Evolutionary conservation across 148 eudicot genomes (phyloP).

Genomic region (Diospyros lotus): DNA sequence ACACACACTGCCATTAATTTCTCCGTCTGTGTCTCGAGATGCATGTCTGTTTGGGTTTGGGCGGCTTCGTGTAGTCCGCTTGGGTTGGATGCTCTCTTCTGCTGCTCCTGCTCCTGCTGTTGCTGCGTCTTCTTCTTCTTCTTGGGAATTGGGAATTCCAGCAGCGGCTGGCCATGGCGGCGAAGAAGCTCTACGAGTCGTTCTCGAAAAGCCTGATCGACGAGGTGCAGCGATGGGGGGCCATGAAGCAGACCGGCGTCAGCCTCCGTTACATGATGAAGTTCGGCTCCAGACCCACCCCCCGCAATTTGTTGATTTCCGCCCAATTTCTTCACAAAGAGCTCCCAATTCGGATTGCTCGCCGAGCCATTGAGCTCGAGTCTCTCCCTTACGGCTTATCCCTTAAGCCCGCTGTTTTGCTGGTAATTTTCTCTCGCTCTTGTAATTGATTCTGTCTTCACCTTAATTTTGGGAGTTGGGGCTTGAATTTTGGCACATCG

Average conservation of each 20-base stretch:
- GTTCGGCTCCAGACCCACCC: slow-evolving; percentile 70
- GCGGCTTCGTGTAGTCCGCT: too few species aligned
- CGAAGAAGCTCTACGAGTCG: slow-evolving; percentile 40
- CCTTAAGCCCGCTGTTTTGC: slow-evolving; percentile 68
- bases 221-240: slow-evolving; percentile 72
- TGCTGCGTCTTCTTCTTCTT: too few species aligned
- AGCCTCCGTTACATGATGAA: slow-evolving; percentile 90
- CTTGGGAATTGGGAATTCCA: too few species aligned
- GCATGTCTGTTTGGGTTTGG: too few species aligned
- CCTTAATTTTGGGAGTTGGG: not conserved
- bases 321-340: slow-evolving; percentile 92
- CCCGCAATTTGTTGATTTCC: slow-evolving; percentile 54
- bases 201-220: slow-evolving; percentile 55
- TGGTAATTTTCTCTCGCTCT: slow-evolving; percentile 28
- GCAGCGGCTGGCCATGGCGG: slow-evolving; percentile 43
- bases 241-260: slow-evolving; percentile 74
- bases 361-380: slow-evolving; percentile 73
- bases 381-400: slow-evolving; percentile 86
- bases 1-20: too few species aligned
- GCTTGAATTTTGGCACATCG: not conserved
- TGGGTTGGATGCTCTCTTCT: too few species aligned
- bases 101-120: too few species aligned
- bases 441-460: not conserved
- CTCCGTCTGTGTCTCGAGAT: too few species aligned
- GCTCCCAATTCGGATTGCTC: slow-evolving; percentile 76